Percentiles rank a stretch among this genome's conserved stretches.
phyloP scores from a whole-genome alignment of 768 basidiomycete genomes.

The Russula compacta region DNA sequence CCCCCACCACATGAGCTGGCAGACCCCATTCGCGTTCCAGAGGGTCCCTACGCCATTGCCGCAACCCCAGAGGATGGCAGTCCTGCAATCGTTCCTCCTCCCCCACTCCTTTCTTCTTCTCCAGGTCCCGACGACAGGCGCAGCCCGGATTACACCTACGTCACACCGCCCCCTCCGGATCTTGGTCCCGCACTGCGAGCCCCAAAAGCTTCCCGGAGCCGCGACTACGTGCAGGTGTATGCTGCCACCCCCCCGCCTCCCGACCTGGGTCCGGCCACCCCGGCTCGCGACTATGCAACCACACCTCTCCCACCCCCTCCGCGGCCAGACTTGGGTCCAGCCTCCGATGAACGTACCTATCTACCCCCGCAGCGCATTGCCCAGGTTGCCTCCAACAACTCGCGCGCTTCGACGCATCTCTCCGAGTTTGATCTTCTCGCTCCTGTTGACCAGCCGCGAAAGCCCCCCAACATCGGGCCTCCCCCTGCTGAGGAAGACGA shows the following conservation, averaged over 20 bases:
- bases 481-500: slow-evolving; percentile 14
- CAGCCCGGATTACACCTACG: slow-evolving; percentile 7
- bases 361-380: slow-evolving; percentile 5
- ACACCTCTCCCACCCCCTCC: not conserved
- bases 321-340: not conserved
- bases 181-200: not conserved
- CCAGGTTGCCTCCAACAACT: slow-evolving; percentile 9
- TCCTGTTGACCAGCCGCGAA: slow-evolving; percentile 6
- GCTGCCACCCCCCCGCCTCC: slow-evolving; percentile 1
- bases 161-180: slow-evolving; percentile 7
- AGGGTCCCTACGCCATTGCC: slow-evolving; percentile 7
- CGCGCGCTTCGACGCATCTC: slow-evolving; percentile 17
- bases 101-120: not conserved
- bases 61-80: slow-evolving; percentile 17
- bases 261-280: not conserved
- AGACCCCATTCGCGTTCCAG: not conserved
- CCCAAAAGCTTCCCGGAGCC: not conserved
- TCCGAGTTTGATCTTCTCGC: slow-evolving; percentile 20
- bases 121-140: not conserved
- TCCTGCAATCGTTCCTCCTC: slow-evolving; percentile 7
- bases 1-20: slow-evolving; percentile 19
- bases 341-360: not conserved
- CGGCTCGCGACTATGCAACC: not conserved
- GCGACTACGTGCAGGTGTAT: not conserved
- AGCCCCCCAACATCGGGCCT: not conserved